Conservation (phyloP, 2,329 filamentous ascomycete genomes). For the Neonectria hederae region DNA sequence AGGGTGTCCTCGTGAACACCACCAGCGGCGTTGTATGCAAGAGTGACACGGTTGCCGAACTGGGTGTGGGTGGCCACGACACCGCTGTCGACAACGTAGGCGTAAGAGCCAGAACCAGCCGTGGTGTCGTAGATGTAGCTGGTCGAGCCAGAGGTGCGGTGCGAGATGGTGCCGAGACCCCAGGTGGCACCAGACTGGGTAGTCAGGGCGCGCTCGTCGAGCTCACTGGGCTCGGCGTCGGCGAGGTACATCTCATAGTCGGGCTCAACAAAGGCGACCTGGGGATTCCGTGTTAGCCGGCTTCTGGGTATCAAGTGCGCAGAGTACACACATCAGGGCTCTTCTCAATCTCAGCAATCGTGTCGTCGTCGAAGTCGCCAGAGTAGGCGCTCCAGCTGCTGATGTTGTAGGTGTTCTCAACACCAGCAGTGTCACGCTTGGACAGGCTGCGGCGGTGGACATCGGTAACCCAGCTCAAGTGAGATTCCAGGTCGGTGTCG, state of each 20-base stretch:
- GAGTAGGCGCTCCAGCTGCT: slow-evolving; percentile 52
- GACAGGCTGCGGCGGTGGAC: slow-evolving; percentile 63
- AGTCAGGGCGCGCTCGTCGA: slow-evolving; percentile 37
- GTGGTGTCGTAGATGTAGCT: slow-evolving; percentile 60
- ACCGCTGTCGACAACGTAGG: slow-evolving; percentile 71
- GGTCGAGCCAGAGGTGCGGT: slow-evolving; percentile 34
- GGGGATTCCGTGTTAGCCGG: neutral
- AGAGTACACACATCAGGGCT: slow-evolving; percentile 50
- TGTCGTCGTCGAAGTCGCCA: slow-evolving; percentile 52
- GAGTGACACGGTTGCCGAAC: slow-evolving; percentile 58
- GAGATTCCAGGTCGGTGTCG: slow-evolving; percentile 55
- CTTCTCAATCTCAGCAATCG: slow-evolving; percentile 51
- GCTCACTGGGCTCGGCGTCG: slow-evolving; percentile 27
- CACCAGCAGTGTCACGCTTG: slow-evolving; percentile 54
- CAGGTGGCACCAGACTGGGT: slow-evolving; percentile 37
- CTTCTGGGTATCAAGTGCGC: neutral
- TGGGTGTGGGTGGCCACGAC: slow-evolving; percentile 62
- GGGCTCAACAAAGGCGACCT: slow-evolving; percentile 40
- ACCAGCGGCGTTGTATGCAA: slow-evolving; percentile 50
- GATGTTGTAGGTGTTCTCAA: slow-evolving; percentile 45
- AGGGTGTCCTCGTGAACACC: slow-evolving; percentile 47
- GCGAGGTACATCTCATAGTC: slow-evolving; percentile 36
- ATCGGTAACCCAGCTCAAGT: slow-evolving; percentile 59
- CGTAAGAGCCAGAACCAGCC: slow-evolving; percentile 62
- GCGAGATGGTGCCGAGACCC: slow-evolving; percentile 42